These are phyloP conservation scores for Nepenthes alata DNA, from an alignment of 179 eudicot genomes.

Conservation along the genomic window DNA sequence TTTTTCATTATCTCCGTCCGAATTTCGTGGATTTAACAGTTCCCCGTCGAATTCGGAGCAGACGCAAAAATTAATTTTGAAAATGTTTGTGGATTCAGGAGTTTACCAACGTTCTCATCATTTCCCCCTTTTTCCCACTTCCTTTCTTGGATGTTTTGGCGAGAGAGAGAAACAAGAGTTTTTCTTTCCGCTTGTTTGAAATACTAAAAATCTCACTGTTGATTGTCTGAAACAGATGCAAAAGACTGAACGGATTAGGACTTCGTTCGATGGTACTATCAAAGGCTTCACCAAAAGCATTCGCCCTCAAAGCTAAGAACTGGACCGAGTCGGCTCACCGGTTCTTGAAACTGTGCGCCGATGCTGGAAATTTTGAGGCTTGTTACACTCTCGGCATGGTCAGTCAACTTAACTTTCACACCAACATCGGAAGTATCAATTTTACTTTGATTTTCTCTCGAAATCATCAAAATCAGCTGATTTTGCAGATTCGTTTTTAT, in stretches of 20 bases:
- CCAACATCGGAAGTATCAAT: not conserved
- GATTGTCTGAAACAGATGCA: conserved; percentile 39
- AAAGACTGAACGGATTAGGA: conserved; percentile 52
- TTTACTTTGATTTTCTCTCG: not conserved
- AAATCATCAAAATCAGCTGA: not conserved
- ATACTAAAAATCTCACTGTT: not conserved
- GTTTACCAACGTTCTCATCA: not conserved
- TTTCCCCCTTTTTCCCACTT: not conserved
- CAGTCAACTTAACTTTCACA: not conserved
- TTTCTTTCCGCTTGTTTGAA: not conserved
- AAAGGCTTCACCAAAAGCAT: conserved; percentile 43
- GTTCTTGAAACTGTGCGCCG: conserved; percentile 51
- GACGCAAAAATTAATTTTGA: no score
- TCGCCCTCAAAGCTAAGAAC: conserved; percentile 43
- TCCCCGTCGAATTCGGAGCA: no score
- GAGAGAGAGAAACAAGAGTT: not conserved
- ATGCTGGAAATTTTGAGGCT: conserved; percentile 58
- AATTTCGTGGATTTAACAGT: no score
- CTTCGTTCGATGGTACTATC: conserved; percentile 42
- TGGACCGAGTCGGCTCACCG: conserved; percentile 71
- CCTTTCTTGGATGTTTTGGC: not conserved
- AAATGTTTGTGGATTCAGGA: not conserved
- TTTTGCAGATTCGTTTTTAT: conserved; percentile 38
- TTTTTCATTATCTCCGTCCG: not conserved
- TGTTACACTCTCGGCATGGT: conserved; percentile 79